Evolutionary conservation across 2,329 filamentous ascomycete genomes (phyloP).

Genomic region (Trichoderma sp.): DNA sequence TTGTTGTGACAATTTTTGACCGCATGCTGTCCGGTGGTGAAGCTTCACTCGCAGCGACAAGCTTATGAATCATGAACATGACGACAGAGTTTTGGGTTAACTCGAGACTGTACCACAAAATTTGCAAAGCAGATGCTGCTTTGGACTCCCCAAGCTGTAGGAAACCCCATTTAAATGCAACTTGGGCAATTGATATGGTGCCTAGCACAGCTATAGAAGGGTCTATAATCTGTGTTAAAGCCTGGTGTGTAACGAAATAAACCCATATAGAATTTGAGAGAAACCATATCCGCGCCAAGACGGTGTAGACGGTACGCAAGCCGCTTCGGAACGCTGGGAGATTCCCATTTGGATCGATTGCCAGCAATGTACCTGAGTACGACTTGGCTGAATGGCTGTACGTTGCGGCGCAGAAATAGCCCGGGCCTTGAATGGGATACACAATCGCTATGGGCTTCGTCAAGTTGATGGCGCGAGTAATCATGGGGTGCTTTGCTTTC

Average conservation of each 20-base stretch:
- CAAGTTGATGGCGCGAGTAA: background rate
- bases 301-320: background rate
- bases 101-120: background rate
- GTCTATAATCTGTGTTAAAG: background rate
- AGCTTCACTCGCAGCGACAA: background rate
- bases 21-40: background rate
- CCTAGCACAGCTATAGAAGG: background rate
- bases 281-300: background rate
- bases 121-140: background rate
- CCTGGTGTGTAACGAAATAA: background rate
- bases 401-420: background rate
- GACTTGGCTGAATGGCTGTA: background rate
- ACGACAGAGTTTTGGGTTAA: background rate
- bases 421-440: background rate
- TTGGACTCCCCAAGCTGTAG: background rate
- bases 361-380: background rate
- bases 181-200: background rate
- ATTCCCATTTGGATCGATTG: background rate
- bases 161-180: background rate
- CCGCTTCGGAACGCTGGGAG: background rate
- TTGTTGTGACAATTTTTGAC: background rate
- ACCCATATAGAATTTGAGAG: background rate
- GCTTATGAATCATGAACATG: background rate
- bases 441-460: background rate
- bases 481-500: background rate